Conservation (phyloP, 1,139 yeast genomes). For the Arxiozyma slooffiae region DNA sequence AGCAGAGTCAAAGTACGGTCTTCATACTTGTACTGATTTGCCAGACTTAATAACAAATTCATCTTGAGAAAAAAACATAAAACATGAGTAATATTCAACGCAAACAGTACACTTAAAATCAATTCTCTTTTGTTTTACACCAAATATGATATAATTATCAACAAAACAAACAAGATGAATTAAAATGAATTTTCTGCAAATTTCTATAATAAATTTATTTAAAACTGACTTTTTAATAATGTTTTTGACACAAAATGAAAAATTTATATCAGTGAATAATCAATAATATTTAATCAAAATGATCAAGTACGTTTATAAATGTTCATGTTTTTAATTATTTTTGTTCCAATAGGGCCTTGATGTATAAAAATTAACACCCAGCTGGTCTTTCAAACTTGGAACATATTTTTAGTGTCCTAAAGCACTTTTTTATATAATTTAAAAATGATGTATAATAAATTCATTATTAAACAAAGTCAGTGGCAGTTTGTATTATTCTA, state of each 20-base stretch:
- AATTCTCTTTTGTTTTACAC: background rate
- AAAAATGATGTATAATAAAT: background rate
- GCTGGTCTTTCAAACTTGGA: background rate
- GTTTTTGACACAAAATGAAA: background rate
- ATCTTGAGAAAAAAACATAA: conserved; percentile 32
- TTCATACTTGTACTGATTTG: conserved; percentile 55
- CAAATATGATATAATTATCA: background rate
- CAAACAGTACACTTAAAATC: background rate
- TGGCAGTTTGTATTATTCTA: no score
- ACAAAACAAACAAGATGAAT: background rate
- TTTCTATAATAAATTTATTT: no score
- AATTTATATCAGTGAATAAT: background rate
- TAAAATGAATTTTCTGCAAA: no score
- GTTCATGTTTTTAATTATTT: background rate
- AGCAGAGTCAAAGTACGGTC: conserved; percentile 74
- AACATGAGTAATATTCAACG: background rate
- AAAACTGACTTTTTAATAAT: no score
- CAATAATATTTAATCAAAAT: background rate
- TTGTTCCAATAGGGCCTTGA: no score
- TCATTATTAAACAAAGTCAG: no score
- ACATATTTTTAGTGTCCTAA: no score
- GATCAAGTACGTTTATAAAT: no score
- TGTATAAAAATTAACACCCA: no score
- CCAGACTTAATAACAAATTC: conserved; percentile 53
- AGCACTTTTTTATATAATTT: no score